A percentile compares a stretch with the other conserved stretches of the same genome.
Conservation (phyloP, 2,329 filamentous ascomycete genomes). For the Aspergillus alliaceus region DNA sequence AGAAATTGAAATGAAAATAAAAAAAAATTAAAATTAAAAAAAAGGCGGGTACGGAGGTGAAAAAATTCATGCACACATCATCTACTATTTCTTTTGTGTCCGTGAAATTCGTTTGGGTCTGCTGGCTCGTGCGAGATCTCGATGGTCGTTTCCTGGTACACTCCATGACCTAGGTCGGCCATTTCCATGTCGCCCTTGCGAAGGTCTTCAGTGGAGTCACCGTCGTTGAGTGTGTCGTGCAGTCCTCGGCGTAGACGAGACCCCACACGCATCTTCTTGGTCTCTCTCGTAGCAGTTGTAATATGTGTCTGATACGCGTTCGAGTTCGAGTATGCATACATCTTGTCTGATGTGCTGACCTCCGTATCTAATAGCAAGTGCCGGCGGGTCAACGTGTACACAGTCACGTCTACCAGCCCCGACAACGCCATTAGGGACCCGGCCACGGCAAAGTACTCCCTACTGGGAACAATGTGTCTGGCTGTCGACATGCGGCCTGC, state of each 20-base stretch:
- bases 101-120: slow-evolving; percentile 15
- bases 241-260: slow-evolving; percentile 22
- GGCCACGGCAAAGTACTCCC: slow-evolving; percentile 50
- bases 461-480: slow-evolving; percentile 31
- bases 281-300: slow-evolving; percentile 16
- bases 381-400: slow-evolving; percentile 58
- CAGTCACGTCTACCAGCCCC: slow-evolving; percentile 57
- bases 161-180: slow-evolving; percentile 31
- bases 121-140: slow-evolving; percentile 40
- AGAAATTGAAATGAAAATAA: no score
- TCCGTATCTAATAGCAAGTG: slow-evolving; percentile 55
- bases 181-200: slow-evolving; percentile 33
- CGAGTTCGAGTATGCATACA: slow-evolving; percentile 30
- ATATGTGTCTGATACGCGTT: slow-evolving; percentile 29
- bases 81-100: background rate
- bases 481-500: slow-evolving; percentile 43
- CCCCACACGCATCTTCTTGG: slow-evolving; percentile 17
- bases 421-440: slow-evolving; percentile 58
- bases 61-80: background rate
- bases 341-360: slow-evolving; percentile 26
- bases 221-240: slow-evolving; percentile 26
- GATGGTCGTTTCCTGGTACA: slow-evolving; percentile 45
- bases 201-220: slow-evolving; percentile 46
- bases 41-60: no score
- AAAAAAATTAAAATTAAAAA: no score